Conservation (phyloP, 1,284 basidiomycete species). For the Pseudozyma pruni region DNA sequence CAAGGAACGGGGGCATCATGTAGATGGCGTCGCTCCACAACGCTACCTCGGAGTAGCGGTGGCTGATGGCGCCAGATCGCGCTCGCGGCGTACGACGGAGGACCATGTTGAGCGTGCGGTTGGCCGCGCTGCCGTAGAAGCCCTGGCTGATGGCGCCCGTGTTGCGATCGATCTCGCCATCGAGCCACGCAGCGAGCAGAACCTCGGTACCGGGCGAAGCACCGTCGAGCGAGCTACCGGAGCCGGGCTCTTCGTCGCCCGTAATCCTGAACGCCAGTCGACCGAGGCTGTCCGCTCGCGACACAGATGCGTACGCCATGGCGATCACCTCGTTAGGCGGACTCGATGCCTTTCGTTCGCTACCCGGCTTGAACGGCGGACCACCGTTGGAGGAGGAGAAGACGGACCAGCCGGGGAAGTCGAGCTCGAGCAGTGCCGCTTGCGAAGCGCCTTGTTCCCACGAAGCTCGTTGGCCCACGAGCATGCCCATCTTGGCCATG, state of each 20-base stretch:
- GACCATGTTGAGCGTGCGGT: slow-evolving; percentile 78
- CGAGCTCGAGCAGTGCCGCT: slow-evolving; percentile 61
- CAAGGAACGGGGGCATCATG: slow-evolving; percentile 92
- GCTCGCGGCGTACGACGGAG: slow-evolving; percentile 74
- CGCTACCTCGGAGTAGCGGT: slow-evolving; percentile 45
- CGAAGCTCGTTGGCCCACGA: slow-evolving; percentile 55
- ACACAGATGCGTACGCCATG: slow-evolving; percentile 56
- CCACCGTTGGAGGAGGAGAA: slow-evolving; percentile 49
- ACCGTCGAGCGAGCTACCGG: slow-evolving; percentile 61
- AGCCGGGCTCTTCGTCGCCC: slow-evolving; percentile 53
- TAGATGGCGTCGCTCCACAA: slow-evolving; percentile 72
- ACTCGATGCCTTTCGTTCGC: slow-evolving; percentile 5
- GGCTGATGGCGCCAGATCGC: slow-evolving; percentile 68
- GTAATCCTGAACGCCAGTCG: slow-evolving; percentile 58
- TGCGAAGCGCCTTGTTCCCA: slow-evolving; percentile 66
- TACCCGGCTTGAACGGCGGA: slow-evolving; percentile 45
- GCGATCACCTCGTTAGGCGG: slow-evolving; percentile 47
- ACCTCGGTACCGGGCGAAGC: slow-evolving; percentile 59
- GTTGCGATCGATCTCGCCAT: slow-evolving; percentile 52
- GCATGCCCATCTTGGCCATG: slow-evolving; percentile 51
- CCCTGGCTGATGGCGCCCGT: slow-evolving; percentile 28
- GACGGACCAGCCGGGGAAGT: slow-evolving; percentile 52
- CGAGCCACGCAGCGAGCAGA: slow-evolving; percentile 55
- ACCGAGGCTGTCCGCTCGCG: slow-evolving; percentile 54
- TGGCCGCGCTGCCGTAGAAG: slow-evolving; percentile 76